Base-by-base conservation (phyloP, 2,329 filamentous ascomycete genomes). In the Penicillium sumatraense region DNA sequence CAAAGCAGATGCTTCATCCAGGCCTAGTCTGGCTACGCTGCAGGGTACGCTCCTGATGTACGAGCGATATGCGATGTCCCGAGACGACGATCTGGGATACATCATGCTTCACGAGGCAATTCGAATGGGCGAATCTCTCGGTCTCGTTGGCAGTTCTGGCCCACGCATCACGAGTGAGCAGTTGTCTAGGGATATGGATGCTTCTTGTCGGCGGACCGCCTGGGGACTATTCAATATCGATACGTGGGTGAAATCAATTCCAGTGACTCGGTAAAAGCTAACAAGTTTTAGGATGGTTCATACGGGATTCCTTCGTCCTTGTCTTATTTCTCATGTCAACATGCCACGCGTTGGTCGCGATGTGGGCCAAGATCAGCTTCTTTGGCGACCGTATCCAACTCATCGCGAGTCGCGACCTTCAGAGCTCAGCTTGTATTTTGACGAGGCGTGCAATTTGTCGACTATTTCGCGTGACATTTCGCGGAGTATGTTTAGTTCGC, bases 221-320 rank as follows among this genome's bases (percentile, higher is more conserved):
- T 75, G 73, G 73, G 73, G 73, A 0, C 40, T 75, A 18, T 75
- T 73, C 36, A 70, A 75, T 36, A 64, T 74, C 27, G 73, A 75
- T 41, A 74, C 73, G 73, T 75, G 57, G 52, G 72, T 67, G 14
- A 36, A 9, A 11, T 3, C 3, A 29, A 13, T 5, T 11, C 24
- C n/a, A n/a, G n/a, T n/a, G n/a, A 14, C 24, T 21, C 20, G n/a
- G 2, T 13, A 20, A 1, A 14, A 6, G 38, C 21, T 33, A 10
- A 44, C 8, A 13, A 26, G 14, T 3, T 16, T 1, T 29, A 75
- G 72, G 2, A 64, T 71, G 42, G 64, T 73, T 3, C 72, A 75
- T 51, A 67, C 72, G 24, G 66, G 66, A 18, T 74, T 75, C 47
- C 59, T 75, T 14, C 62, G 73, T 3, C 67, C 72, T 6, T 71